Conservation (phyloP, 805 yeast species). For the Sugiyamaella floridensis region DNA sequence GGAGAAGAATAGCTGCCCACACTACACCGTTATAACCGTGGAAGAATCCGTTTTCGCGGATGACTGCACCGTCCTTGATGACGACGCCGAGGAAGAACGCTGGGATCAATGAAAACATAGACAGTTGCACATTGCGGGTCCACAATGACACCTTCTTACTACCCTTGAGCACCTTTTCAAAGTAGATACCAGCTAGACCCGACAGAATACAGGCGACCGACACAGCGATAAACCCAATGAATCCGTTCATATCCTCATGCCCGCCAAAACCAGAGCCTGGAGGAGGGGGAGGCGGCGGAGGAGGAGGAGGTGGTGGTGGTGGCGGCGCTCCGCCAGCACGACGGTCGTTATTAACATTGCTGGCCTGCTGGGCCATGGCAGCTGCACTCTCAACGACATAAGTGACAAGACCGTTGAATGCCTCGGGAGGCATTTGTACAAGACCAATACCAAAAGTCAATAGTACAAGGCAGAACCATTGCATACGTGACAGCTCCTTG, state of each 20-base stretch:
- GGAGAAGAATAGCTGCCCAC: constrained; percentile 33
- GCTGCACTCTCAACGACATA: constrained; percentile 10
- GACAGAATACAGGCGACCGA: constrained; percentile 33
- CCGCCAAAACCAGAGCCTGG: constrained; percentile 5
- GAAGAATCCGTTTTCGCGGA: constrained; percentile 34
- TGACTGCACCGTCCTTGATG: constrained; percentile 31
- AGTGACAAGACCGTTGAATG: constrained; percentile 15
- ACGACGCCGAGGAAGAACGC: constrained; percentile 34
- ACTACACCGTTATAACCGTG: constrained; percentile 35
- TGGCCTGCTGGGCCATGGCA: neutral
- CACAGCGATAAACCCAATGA: constrained; percentile 34
- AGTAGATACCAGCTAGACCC: constrained; percentile 40
- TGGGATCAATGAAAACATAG: constrained; percentile 35
- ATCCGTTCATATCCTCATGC: constrained; percentile 21
- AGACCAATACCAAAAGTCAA: constrained; percentile 36
- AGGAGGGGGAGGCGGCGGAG: too few relatives aligned
- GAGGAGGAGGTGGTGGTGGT: too few relatives aligned
- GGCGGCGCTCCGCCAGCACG: neutral
- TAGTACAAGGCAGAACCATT: constrained; percentile 34
- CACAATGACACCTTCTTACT: constrained; percentile 32
- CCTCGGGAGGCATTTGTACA: constrained; percentile 33
- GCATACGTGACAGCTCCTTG: constrained; percentile 27
- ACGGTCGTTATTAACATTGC: neutral
- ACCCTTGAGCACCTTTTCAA: constrained; percentile 37
- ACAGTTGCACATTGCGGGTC: constrained; percentile 37